Evolutionary conservation across 345 rosid species (phyloP).

Genomic region (Salix brachista): DNA sequence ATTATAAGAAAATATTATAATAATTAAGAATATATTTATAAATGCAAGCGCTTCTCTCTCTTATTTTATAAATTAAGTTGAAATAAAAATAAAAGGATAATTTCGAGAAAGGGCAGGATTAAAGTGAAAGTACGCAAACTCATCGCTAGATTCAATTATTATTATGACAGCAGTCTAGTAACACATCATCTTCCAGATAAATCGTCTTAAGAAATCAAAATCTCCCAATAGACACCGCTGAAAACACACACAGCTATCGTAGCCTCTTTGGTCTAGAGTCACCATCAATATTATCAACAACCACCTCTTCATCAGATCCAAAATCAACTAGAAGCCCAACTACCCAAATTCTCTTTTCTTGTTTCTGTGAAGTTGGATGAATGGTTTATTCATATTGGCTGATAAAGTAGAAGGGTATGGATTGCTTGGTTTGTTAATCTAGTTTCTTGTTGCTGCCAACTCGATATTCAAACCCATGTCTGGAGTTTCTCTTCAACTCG

Average conservation of each 20-base stretch:
- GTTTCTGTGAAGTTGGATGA: conserved; percentile 1
- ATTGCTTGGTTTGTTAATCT: conserved; percentile 6
- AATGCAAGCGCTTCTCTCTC: too few species aligned
- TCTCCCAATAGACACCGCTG: neutral
- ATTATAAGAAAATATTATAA: too few species aligned
- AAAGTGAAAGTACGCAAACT: too few species aligned
- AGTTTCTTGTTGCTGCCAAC: neutral
- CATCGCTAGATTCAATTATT: neutral
- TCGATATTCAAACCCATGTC: conserved; percentile 37
- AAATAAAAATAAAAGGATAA: too few species aligned
- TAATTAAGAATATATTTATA: too few species aligned
- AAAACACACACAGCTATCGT: neutral
- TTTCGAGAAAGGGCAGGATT: too few species aligned
- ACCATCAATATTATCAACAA: conserved; percentile 28
- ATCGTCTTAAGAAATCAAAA: neutral
- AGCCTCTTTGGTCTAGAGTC: conserved; percentile 46
- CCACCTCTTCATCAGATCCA: conserved; percentile 35
- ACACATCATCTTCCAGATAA: neutral
- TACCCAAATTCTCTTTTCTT: conserved; percentile 20
- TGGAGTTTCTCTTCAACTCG: conserved; percentile 29
- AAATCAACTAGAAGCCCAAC: conserved; percentile 27
- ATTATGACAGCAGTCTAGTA: neutral
- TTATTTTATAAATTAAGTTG: too few species aligned
- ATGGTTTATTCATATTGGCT: neutral
- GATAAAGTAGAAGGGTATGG: conserved; percentile 6